These are phyloP conservation scores for Venturia effusa DNA, from an alignment of 2,329 filamentous ascomycete species.

Conservation along the genomic window DNA sequence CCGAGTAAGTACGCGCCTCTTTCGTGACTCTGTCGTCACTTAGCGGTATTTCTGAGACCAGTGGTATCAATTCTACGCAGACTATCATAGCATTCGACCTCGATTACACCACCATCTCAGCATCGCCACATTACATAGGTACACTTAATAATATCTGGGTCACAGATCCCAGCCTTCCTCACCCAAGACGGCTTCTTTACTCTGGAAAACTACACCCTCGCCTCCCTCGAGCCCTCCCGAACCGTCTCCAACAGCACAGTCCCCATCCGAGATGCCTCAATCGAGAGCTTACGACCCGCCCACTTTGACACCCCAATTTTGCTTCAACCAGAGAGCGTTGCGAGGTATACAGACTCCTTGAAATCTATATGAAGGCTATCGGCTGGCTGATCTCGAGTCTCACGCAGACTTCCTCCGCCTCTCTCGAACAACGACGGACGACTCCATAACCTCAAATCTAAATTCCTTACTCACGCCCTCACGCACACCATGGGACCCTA, in stretches of 20 bases:
- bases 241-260: constrained; percentile 11
- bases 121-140: neutral
- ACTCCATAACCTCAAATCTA: constrained; percentile 85
- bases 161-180: neutral
- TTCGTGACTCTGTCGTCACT: neutral
- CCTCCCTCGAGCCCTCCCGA: constrained; percentile 10
- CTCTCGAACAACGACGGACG: constrained; percentile 76
- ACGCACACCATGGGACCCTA: constrained; percentile 62
- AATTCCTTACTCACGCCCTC: constrained; percentile 79
- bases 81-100: neutral
- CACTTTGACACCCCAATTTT: constrained; percentile 36
- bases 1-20: neutral
- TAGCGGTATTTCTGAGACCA: neutral
- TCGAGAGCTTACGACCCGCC: constrained; percentile 31
- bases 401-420: constrained; percentile 74
- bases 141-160: neutral
- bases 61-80: neutral
- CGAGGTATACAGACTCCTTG: constrained; percentile 26
- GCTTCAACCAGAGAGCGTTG: constrained; percentile 40
- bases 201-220: constrained; percentile 12
- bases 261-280: constrained; percentile 21
- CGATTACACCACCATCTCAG: neutral
- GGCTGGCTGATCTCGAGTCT: constrained; percentile 6
- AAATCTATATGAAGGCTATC: neutral
- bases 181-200: constrained; percentile 12